Conservation (phyloP, 2,329 filamentous ascomycete genomes). For the Lasiodiplodia citricola region DNA sequence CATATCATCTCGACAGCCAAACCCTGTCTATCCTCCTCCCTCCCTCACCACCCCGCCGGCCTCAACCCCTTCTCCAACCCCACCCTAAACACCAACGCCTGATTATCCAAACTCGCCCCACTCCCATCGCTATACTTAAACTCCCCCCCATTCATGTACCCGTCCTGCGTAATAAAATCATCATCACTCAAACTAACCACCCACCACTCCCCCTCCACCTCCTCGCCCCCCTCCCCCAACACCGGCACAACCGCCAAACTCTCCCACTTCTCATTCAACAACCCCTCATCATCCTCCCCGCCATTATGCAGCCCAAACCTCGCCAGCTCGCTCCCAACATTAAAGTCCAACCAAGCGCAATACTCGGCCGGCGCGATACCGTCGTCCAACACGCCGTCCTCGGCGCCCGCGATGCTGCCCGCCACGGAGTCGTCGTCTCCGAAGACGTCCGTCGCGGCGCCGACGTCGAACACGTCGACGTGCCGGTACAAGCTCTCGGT, state of each 20-base stretch:
- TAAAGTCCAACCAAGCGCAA: constrained; percentile 72
- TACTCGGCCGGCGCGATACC: constrained; percentile 65
- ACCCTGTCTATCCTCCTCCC: neutral
- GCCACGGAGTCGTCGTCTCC: constrained; percentile 40
- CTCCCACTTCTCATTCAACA: constrained; percentile 82
- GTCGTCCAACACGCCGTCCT: constrained; percentile 58
- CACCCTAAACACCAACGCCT: constrained; percentile 68
- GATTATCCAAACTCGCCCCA: constrained; percentile 65
- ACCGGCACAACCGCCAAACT: constrained; percentile 65
- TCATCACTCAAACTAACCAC: constrained; percentile 73
- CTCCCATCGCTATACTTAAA: constrained; percentile 62
- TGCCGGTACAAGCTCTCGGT: constrained; percentile 68
- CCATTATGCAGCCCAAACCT: constrained; percentile 74
- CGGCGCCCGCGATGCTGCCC: constrained; percentile 54
- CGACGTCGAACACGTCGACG: constrained; percentile 71
- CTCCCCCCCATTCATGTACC: constrained; percentile 63
- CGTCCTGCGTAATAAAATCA: constrained; percentile 76
- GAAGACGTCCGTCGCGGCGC: constrained; percentile 63
- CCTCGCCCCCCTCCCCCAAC: constrained; percentile 59
- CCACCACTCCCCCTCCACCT: constrained; percentile 60
- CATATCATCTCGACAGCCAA: neutral
- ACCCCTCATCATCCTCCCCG: constrained; percentile 59
- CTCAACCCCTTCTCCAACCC: constrained; percentile 46
- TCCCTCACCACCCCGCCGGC: neutral
- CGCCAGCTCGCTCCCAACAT: constrained; percentile 66